Conservation (phyloP, 2,329 filamentous ascomycete species). For the Colletotrichum tamarilloi region DNA sequence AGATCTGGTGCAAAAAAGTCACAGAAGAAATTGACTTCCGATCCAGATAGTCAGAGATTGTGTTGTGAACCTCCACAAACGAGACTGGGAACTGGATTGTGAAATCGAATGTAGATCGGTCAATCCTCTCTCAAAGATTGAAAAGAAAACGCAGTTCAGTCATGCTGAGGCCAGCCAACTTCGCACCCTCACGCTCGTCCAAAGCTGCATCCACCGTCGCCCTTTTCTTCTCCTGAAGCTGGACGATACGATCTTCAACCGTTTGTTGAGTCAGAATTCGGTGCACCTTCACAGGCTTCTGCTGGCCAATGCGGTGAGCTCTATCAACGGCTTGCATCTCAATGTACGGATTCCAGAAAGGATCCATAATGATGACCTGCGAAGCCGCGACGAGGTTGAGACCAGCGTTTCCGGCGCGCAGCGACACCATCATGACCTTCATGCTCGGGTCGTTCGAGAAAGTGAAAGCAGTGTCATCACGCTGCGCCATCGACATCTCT, state of each 20-base stretch:
- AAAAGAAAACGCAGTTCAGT: conserved; percentile 80
- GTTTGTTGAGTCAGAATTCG: conserved; percentile 81
- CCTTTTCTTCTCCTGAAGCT: conserved; percentile 82
- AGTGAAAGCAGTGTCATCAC: conserved; percentile 73
- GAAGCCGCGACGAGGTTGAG: conserved; percentile 87
- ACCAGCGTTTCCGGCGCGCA: conserved; percentile 86
- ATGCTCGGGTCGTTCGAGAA: conserved; percentile 70
- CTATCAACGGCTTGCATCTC: conserved; percentile 94
- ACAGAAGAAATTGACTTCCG: not conserved
- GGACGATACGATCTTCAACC: conserved; percentile 88
- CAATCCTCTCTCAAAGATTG: conserved; percentile 35
- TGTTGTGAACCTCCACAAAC: not conserved
- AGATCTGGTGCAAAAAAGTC: not conserved
- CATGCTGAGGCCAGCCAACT: conserved; percentile 72
- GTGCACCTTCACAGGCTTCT: conserved; percentile 79
- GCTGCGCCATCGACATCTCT: conserved; percentile 73
- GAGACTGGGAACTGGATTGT: not conserved
- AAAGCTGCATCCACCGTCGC: conserved; percentile 81
- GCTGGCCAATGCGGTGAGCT: conserved; percentile 88
- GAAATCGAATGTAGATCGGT: not conserved
- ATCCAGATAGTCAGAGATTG: not conserved
- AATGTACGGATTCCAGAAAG: conserved; percentile 94
- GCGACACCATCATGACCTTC: conserved; percentile 80
- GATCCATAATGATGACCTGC: conserved; percentile 90
- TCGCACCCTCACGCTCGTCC: conserved; percentile 77